phyloP scores from a whole-genome alignment of 1,284 basidiomycete genomes.

The Cryptococcus hybrid region DNA sequence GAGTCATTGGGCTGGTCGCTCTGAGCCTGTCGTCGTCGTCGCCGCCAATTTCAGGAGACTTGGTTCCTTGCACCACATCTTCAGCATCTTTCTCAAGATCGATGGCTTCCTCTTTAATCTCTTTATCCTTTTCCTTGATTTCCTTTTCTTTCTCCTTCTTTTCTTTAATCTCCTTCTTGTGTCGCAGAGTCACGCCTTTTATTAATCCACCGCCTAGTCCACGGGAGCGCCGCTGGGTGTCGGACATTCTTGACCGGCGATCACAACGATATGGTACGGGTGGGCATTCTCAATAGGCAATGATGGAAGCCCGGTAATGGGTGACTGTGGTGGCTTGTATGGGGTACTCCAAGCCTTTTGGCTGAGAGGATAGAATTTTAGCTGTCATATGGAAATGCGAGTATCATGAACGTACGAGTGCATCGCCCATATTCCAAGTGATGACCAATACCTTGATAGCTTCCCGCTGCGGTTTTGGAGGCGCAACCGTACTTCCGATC shows the following conservation, averaged over 20 bases:
- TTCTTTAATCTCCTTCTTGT: conserved; percentile 16
- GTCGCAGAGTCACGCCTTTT: conserved; percentile 41
- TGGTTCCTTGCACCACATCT: background rate
- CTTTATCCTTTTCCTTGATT: conserved; percentile 9
- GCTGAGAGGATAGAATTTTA: conserved; percentile 19
- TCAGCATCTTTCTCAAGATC: conserved; percentile 7
- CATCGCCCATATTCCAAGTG: conserved; percentile 56
- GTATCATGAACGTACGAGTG: conserved; percentile 39
- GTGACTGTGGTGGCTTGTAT: conserved; percentile 35
- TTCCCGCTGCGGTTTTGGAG: conserved; percentile 21
- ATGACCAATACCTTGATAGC: conserved; percentile 54
- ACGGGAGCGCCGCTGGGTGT: conserved; percentile 44
- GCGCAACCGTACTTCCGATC: too few relatives aligned
- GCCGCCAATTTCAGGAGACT: conserved; percentile 1
- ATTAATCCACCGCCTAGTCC: conserved; percentile 46
- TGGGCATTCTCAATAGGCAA: conserved; percentile 43
- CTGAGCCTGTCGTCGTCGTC: conserved; percentile 2
- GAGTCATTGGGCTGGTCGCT: conserved; percentile 13
- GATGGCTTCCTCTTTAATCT: background rate
- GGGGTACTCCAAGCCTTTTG: conserved; percentile 54
- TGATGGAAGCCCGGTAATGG: conserved; percentile 20
- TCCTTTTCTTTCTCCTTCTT: conserved; percentile 21
- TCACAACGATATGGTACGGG: conserved; percentile 55
- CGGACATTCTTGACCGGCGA: conserved; percentile 54
- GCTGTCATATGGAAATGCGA: conserved; percentile 1